Base-by-base conservation (phyloP, 1,284 basidiomycete species). In the Earliella scabrosa region DNA sequence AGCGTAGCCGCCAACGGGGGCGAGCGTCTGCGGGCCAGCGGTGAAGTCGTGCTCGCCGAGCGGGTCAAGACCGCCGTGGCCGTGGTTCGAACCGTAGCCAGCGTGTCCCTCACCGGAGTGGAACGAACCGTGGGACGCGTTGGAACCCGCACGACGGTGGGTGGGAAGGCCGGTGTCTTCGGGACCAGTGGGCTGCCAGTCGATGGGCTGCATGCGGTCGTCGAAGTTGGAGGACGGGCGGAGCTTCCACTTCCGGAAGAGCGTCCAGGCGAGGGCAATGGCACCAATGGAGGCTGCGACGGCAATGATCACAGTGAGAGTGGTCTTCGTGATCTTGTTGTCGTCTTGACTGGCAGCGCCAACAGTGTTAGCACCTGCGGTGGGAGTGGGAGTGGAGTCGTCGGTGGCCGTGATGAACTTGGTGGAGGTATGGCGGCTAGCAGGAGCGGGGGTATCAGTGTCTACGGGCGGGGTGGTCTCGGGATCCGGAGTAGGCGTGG, bases 241-340 rank as follows among this genome's bases (percentile, higher is more conserved):
- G 66, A 95, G 85, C 77, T 95, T 95, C 90, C 90, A 93, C 75
- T 94, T 95, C 76, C 93, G 88, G 80, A 95, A 92, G 66, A 92
- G 77, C 34, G 92, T 95, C 90, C 90, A 95, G 61, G 88, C 79
- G 61, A 93, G 83, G 50, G 81, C 80, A 32, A 86, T 72, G 36
- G 82, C 85, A 61, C 86, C 93, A 41, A 93, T 69, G 41, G 81
- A 83, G 5, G 85, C 79, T 9, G 85, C 90, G 46, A 92, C 77
- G 39, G 86, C 83, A 63, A 92, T 87, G 64, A 95, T 77, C 45
- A 85, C 78, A 23, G 89, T 92, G 54, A 92, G 69, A 5, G 89
- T 85, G 21, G 80, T 78, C 64, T 79, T 81, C 44, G 80, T 73
- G 49, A 80, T 66, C 48, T 70, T 68, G 27, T 64, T 56, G 31